phyloP scores from a whole-genome alignment of 2,329 filamentous ascomycete species.

The Venturia pyrina region DNA sequence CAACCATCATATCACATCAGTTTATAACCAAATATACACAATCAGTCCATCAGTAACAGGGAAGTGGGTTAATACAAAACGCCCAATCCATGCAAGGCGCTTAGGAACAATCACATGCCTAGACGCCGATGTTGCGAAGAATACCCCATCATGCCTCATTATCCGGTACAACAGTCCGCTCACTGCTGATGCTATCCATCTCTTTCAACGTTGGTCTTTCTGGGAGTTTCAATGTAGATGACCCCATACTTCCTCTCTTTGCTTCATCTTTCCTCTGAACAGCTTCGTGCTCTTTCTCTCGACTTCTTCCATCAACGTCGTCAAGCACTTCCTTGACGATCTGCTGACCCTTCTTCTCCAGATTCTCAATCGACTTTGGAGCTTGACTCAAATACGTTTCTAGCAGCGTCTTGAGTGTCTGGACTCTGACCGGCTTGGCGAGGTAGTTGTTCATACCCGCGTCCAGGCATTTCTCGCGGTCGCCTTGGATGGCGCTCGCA shows the following conservation, averaged over 20 bases:
- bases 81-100: background rate
- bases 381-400: constrained; percentile 52
- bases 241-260: background rate
- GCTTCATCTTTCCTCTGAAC: background rate
- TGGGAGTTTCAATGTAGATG: background rate
- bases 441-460: constrained; percentile 97
- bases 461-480: constrained; percentile 89
- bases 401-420: constrained; percentile 76
- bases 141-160: background rate
- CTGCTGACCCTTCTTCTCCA: constrained; percentile 36
- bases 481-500: constrained; percentile 85
- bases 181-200: background rate
- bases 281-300: background rate
- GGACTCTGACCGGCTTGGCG: constrained; percentile 79
- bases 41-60: background rate
- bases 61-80: background rate
- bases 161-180: background rate
- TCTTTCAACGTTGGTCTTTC: background rate
- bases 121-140: background rate
- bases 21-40: background rate
- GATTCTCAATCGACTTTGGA: constrained; percentile 32
- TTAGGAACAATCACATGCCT: background rate
- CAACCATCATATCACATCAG: background rate
- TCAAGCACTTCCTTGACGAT: constrained; percentile 29
- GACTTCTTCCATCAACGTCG: background rate